Conservation (phyloP, 2,329 filamentous ascomycete species). For the Dryadomyces sulphureus region DNA sequence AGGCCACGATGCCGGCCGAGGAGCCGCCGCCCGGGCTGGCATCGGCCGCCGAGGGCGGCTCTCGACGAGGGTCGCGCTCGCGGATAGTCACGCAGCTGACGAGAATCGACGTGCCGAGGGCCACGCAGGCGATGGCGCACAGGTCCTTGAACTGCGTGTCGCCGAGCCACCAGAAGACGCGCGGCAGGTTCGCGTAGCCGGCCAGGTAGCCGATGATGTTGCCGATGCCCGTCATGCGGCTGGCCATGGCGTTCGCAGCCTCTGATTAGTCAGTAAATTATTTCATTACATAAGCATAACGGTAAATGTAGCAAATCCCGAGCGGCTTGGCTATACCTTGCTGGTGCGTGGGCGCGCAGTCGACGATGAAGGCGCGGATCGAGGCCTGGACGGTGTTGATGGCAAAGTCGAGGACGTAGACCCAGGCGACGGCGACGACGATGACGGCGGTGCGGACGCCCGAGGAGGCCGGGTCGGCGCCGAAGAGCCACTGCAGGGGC, state of each 20-base stretch:
- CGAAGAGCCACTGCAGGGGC: slow-evolving; percentile 48
- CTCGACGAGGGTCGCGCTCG: slow-evolving; percentile 67
- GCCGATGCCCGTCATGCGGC: slow-evolving; percentile 69
- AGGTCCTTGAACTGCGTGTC: slow-evolving; percentile 87
- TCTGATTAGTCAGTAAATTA: slow-evolving; percentile 37
- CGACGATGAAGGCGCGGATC: slow-evolving; percentile 83
- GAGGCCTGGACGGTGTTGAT: slow-evolving; percentile 94
- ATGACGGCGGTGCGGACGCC: slow-evolving; percentile 55
- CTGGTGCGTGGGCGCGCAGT: slow-evolving; percentile 82
- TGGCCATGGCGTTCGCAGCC: slow-evolving; percentile 86
- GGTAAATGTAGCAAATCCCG: slow-evolving; percentile 3
- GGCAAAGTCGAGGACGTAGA: slow-evolving; percentile 85
- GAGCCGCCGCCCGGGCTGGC: slow-evolving; percentile 9
- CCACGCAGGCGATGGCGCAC: slow-evolving; percentile 68
- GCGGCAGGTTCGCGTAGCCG: slow-evolving; percentile 68
- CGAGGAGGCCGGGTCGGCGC: slow-evolving; percentile 48
- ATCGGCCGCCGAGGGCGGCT: slow-evolving; percentile 27
- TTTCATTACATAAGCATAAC: too few species aligned
- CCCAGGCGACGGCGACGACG: slow-evolving; percentile 65
- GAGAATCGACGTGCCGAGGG: slow-evolving; percentile 52
- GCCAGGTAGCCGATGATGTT: slow-evolving; percentile 86
- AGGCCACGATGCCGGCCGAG: slow-evolving; percentile 50
- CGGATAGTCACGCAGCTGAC: slow-evolving; percentile 55
- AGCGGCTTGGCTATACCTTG: too few species aligned
- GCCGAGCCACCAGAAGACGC: slow-evolving; percentile 64